These are phyloP conservation scores for Chlamydomonas applanata DNA, from an alignment of 139 green algal genomes.

Conservation along the genomic window DNA sequence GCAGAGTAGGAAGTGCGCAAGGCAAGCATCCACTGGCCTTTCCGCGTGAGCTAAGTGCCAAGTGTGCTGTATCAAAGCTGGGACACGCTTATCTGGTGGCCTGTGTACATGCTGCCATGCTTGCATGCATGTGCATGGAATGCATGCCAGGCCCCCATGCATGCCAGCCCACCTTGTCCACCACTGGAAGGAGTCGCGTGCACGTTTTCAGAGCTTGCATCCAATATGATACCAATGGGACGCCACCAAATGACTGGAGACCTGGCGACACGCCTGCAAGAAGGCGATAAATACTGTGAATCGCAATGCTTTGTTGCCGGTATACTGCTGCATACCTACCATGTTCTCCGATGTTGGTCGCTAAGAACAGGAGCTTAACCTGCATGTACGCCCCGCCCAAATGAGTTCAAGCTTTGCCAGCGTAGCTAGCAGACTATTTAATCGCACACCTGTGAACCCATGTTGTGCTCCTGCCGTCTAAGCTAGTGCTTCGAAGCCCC, in stretches of 20 bases:
- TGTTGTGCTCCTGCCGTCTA: too few relatives aligned
- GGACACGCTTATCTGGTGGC: too few relatives aligned
- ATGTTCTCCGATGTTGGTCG: not conserved
- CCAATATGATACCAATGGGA: not conserved
- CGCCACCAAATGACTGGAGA: not conserved
- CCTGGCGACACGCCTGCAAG: not conserved
- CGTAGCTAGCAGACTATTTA: too few relatives aligned
- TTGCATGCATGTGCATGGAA: not conserved
- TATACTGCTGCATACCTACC: too few relatives aligned
- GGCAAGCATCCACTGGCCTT: not conserved
- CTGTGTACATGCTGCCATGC: not conserved
- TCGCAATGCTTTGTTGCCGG: too few relatives aligned
- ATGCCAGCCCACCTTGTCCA: not conserved
- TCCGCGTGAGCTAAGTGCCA: not conserved
- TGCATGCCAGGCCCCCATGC: not conserved
- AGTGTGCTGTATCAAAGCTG: too few relatives aligned
- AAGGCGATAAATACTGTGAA: too few relatives aligned
- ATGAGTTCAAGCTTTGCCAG: too few relatives aligned
- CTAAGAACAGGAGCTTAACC: not conserved
- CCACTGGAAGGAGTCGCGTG: not conserved
- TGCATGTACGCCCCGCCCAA: not conserved
- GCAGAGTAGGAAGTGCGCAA: not conserved
- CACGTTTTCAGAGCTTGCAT: not conserved
- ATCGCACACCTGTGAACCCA: too few relatives aligned
- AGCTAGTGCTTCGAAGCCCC: too few relatives aligned